Percentiles rank a stretch among this genome's conserved stretches.
Conservation (phyloP, 2,329 filamentous ascomycete genomes). For the Didymella segeticola region DNA sequence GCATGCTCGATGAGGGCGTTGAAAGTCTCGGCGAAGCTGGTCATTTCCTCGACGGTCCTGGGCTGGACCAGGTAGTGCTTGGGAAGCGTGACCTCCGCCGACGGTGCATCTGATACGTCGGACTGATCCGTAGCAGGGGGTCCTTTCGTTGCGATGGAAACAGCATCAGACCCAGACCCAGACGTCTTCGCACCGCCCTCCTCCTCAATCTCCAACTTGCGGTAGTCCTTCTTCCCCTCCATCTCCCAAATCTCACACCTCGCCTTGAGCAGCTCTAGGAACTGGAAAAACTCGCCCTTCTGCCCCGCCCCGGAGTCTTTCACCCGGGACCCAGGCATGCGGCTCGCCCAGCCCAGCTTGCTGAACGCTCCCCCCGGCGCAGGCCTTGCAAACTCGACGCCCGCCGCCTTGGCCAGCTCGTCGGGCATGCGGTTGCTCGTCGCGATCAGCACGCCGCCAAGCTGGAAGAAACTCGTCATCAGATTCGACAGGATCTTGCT, state of each 20-base stretch:
- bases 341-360: conserved; percentile 49
- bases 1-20: conserved; percentile 31
- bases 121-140: not conserved
- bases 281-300: conserved; percentile 76
- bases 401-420: conserved; percentile 76
- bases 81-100: conserved; percentile 27
- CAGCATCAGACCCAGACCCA: not conserved
- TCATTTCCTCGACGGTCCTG: conserved; percentile 27
- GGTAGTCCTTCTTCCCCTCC: conserved; percentile 73
- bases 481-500: conserved; percentile 81
- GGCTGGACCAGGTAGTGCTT: conserved; percentile 47
- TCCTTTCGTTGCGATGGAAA: conserved; percentile 5
- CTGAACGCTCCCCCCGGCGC: conserved; percentile 42
- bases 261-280: conserved; percentile 77
- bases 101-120: not conserved
- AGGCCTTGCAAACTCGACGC: conserved; percentile 69
- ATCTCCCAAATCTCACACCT: conserved; percentile 86
- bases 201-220: conserved; percentile 58
- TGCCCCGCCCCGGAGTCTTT: conserved; percentile 48
- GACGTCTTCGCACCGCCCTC: not conserved
- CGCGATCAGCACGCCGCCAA: conserved; percentile 80
- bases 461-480: conserved; percentile 80
- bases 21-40: conserved; percentile 29
- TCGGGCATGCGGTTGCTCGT: conserved; percentile 86
- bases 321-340: conserved; percentile 57